Conservation (phyloP, 83 land plant species). For the Thuja plicata region DNA sequence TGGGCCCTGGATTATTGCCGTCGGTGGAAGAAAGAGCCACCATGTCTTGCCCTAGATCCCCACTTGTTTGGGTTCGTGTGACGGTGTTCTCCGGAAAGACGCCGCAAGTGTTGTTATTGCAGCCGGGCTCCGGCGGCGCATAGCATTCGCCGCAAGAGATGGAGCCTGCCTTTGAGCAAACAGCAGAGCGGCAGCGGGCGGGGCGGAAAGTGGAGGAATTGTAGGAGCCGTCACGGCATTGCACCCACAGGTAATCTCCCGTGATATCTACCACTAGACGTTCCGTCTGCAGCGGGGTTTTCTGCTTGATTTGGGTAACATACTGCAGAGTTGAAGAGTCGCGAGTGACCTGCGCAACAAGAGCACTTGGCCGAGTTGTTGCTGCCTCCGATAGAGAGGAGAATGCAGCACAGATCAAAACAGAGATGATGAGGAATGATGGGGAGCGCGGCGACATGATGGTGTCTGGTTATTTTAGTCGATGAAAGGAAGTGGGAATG, state of each 20-base stretch:
- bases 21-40: conserved; percentile 34
- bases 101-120: conserved; percentile 40
- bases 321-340: conserved; percentile 51
- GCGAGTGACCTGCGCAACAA: conserved; percentile 44
- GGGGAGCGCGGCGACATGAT: no score
- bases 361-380: conserved; percentile 27
- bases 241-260: conserved; percentile 34
- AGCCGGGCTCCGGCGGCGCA: conserved; percentile 21
- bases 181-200: conserved; percentile 30
- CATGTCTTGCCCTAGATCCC: conserved; percentile 29
- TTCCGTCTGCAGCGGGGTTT: conserved; percentile 36
- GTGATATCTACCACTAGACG: conserved; percentile 38
- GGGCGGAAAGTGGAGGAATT: conserved; percentile 35
- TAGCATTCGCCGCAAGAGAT: conserved; percentile 18
- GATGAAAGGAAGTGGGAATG: no score
- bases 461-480: no score
- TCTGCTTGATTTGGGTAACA: conserved; percentile 22
- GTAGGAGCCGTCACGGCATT: no score
- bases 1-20: conserved; percentile 14
- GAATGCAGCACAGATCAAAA: no score
- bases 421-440: no score
- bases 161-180: conserved; percentile 22
- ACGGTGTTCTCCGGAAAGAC: conserved; percentile 20
- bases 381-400: not conserved
- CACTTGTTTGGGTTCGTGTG: conserved; percentile 4